Evolutionary conservation across 2,329 filamentous ascomycete species (phyloP).

Genomic region (Arthroderma uncinatum): DNA sequence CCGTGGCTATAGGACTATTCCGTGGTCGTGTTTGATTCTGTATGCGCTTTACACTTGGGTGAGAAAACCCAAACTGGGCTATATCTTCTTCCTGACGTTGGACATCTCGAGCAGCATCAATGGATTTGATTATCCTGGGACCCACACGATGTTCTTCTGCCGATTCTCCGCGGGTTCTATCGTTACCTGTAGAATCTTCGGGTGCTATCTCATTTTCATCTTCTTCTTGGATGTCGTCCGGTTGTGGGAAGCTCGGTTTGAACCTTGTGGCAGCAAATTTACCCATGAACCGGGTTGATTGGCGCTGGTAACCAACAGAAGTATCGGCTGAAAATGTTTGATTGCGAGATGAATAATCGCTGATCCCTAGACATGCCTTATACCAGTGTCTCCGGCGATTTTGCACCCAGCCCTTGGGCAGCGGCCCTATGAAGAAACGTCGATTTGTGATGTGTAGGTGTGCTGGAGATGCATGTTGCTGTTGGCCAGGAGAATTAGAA

Average conservation of each 20-base stretch:
- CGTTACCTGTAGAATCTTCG: neutral
- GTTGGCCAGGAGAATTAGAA: slow-evolving; percentile 10
- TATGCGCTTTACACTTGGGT: neutral
- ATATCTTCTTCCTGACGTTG: neutral
- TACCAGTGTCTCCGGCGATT: slow-evolving; percentile 55
- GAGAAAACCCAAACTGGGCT: neutral
- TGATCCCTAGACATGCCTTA: slow-evolving; percentile 34
- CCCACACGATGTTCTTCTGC: neutral
- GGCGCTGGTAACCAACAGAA: slow-evolving; percentile 28
- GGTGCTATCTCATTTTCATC: slow-evolving; percentile 11
- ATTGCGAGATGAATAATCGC: slow-evolving; percentile 37
- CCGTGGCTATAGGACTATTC: neutral
- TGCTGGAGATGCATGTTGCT: slow-evolving; percentile 51
- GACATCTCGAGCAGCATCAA: slow-evolving; percentile 10
- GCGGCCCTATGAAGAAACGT: slow-evolving; percentile 54
- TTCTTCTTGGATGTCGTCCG: slow-evolving; percentile 22
- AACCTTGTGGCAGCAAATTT: slow-evolving; percentile 21
- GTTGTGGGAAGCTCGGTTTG: slow-evolving; percentile 25
- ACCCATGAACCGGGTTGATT: slow-evolving; percentile 21
- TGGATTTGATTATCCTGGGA: slow-evolving; percentile 9
- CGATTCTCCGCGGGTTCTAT: neutral
- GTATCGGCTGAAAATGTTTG: slow-evolving; percentile 44
- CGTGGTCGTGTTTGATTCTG: neutral
- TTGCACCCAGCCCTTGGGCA: slow-evolving; percentile 54
- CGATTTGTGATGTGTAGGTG: slow-evolving; percentile 52